Conservation (phyloP, 441 rosid species). For the Geranium incanum region DNA sequence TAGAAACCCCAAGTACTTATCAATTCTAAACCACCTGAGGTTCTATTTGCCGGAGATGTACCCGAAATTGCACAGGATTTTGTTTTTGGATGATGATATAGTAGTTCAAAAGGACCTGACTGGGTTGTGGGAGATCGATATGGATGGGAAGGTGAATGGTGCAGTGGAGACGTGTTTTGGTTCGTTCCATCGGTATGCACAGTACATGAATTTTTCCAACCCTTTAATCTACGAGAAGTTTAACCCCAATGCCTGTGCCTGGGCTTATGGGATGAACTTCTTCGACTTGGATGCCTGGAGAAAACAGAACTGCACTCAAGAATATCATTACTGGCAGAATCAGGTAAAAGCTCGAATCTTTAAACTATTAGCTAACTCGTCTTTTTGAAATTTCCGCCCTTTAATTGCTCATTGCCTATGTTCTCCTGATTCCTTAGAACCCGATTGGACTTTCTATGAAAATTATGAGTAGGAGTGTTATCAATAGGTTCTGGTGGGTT, state of each 20-base stretch:
- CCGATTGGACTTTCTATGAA: not conserved
- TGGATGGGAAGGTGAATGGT: conserved; percentile 79
- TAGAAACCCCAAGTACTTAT: conserved; percentile 83
- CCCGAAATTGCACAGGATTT: conserved; percentile 64
- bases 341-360: not conserved
- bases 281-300: conserved; percentile 94
- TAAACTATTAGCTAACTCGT: not conserved
- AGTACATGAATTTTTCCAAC: conserved; percentile 62
- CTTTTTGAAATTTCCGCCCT: not conserved
- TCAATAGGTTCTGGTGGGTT: too few species aligned
- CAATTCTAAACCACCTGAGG: conserved; percentile 78
- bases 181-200: conserved; percentile 77
- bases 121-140: conserved; percentile 40
- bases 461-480: not conserved
- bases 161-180: conserved; percentile 98
- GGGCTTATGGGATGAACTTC: conserved; percentile 97
- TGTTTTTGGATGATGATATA: conserved; percentile 87
- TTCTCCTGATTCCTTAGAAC: not conserved
- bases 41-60: conserved; percentile 90
- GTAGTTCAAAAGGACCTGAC: conserved; percentile 82
- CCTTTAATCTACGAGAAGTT: conserved; percentile 78
- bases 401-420: not conserved
- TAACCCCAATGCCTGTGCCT: conserved; percentile 93
- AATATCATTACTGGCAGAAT: conserved; percentile 66
- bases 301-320: conserved; percentile 50